Base-by-base conservation (phyloP, 495 filamentous ascomycete species). In the Wilcoxina mikolae region DNA sequence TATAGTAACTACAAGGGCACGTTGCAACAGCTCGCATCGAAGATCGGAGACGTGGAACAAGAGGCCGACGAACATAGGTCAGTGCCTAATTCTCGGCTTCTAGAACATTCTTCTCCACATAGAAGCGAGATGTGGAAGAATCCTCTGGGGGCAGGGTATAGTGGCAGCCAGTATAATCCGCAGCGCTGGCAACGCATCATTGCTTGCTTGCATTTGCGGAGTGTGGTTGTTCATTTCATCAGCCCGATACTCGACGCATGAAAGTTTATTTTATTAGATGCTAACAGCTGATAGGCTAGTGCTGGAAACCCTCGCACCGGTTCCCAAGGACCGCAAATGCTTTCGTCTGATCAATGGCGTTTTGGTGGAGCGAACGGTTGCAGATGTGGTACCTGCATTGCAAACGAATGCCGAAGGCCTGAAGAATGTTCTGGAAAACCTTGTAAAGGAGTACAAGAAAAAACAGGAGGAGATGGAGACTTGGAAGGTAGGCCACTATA, bases 261-360 rank as follows among this genome's bases (percentile, higher is more conserved):
- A 1, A 39, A 39, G 35, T 39, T 18, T 39, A 39, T 39, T 18
- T 39, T 15, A 20, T 46, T 18, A 12, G 43, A 20, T 18, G 47
- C 47, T 51, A 17, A 51, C 47, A 33, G 31, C 23, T 12, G 2
- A 25, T 65, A 95, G 91, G 69, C 85, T 98, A 60, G 91, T 98
- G 25, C 82, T 98, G 33, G 93, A 98, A 64, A 96, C 90, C 25
- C 73, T 98, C 60, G 78, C 79, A 45, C 89, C 87, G 33, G 80
- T 95, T 22, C 74, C 85, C 23, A 72, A 74, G 55, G 85, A 93
- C 53, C 87, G 91, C 56, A 96, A 94, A 74, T 96, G 90, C 70
- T 98, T 96, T 70, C 89, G 91, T 60, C 84, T 98, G 83, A 89
- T 98, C 67, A 95, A 96, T 68, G 93, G 91, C 51, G 90, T 96